phyloP scores from a whole-genome alignment of 129 eudicot species.

The Logfia minima region DNA sequence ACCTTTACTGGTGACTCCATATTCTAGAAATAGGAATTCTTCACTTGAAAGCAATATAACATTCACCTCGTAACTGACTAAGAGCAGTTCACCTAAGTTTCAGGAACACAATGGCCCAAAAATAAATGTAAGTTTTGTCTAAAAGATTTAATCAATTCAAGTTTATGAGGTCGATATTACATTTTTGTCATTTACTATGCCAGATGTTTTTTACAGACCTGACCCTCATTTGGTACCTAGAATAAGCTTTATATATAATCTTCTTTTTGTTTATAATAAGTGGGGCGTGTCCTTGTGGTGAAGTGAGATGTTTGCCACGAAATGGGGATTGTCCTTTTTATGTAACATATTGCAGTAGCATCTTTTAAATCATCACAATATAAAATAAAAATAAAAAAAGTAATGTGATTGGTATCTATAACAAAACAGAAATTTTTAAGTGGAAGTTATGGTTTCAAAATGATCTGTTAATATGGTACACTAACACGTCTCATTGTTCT shows the following conservation, averaged over 20 bases:
- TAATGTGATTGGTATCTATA: constrained; percentile 5
- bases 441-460: constrained; percentile 22
- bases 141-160: neutral
- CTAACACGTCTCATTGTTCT: constrained; percentile 27
- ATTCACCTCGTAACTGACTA: constrained; percentile 3
- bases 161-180: neutral
- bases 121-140: constrained; percentile 1
- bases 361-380: constrained; percentile 3
- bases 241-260: neutral
- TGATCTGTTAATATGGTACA: constrained; percentile 9
- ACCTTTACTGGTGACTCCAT: constrained; percentile 1
- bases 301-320: neutral
- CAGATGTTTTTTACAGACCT: constrained; percentile 5
- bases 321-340: neutral
- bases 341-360: constrained; percentile 1
- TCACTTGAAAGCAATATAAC: neutral
- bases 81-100: constrained; percentile 6
- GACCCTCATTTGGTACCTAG: constrained; percentile 14
- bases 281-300: neutral
- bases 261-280: neutral
- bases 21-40: neutral
- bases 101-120: constrained; percentile 14
- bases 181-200: constrained; percentile 19
- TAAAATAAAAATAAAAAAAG: no score
- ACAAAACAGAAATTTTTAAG: constrained; percentile 9